Conservation (phyloP, 2,329 filamentous ascomycete species). For the Shiraia bambusicola region DNA sequence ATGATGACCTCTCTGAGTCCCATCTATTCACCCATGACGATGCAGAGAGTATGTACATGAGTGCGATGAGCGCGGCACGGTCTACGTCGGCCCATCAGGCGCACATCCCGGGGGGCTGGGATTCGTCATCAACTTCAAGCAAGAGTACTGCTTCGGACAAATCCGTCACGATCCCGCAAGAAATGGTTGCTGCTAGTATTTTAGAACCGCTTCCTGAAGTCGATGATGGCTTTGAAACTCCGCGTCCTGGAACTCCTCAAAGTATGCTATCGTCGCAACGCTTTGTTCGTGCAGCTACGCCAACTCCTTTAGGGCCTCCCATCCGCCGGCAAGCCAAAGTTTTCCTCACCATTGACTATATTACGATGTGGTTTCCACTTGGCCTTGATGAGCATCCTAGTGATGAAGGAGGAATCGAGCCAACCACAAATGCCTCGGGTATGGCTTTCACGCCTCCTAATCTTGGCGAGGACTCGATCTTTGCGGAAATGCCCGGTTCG, state of each 20-base stretch:
- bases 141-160: constrained; percentile 28
- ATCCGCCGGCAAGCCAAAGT: constrained; percentile 30
- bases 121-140: constrained; percentile 39
- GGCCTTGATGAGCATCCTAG: constrained; percentile 20
- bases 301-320: neutral
- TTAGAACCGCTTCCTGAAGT: constrained; percentile 28
- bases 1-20: constrained; percentile 52
- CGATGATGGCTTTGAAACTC: constrained; percentile 44
- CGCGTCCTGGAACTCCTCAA: constrained; percentile 39
- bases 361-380: constrained; percentile 44
- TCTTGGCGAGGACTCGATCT: constrained; percentile 40
- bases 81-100: constrained; percentile 15
- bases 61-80: constrained; percentile 55
- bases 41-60: constrained; percentile 86
- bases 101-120: constrained; percentile 49
- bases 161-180: constrained; percentile 29
- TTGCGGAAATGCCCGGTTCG: constrained; percentile 48
- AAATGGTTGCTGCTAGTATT: constrained; percentile 36
- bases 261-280: constrained; percentile 23
- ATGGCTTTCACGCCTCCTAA: constrained; percentile 32
- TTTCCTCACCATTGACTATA: constrained; percentile 40
- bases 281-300: constrained; percentile 4
- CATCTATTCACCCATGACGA: constrained; percentile 76
- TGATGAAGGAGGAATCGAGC: constrained; percentile 5
- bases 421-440: constrained; percentile 13